Conservation (phyloP, 305 asterid species). For the Fraxinus angustifolia region DNA sequence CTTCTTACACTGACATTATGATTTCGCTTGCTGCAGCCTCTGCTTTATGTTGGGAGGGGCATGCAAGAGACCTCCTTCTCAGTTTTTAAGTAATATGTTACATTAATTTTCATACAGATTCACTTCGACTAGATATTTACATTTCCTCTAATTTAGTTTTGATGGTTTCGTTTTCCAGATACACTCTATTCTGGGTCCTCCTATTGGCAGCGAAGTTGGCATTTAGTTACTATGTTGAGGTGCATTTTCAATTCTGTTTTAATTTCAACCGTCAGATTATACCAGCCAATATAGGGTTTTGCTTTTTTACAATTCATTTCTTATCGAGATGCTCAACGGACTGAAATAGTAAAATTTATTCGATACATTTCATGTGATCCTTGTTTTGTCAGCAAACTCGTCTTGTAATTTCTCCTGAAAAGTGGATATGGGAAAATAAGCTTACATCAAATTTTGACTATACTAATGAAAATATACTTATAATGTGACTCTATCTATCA, state of each 20-base stretch:
- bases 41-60: conserved; percentile 97
- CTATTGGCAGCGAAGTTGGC: conserved; percentile 87
- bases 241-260: conserved; percentile 26
- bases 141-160: conserved; percentile 17
- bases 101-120: conserved; percentile 20
- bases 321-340: neutral
- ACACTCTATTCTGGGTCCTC: conserved; percentile 87
- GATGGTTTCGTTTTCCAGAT: conserved; percentile 46
- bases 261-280: neutral
- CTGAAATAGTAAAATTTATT: neutral
- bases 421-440: neutral
- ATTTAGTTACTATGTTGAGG: conserved; percentile 87
- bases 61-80: conserved; percentile 95
- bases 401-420: neutral
- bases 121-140: conserved; percentile 20
- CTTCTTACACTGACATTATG: conserved; percentile 21
- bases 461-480: neutral
- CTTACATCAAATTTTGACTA: neutral
- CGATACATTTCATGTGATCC: neutral
- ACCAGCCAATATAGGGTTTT: neutral
- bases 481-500: neutral
- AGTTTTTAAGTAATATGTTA: conserved; percentile 62
- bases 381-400: neutral
- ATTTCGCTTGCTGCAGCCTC: conserved; percentile 57
- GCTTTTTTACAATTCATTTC: neutral